These are phyloP conservation scores for Hyaloperonospora arabidopsidis DNA, from an alignment of 352 stramenopile genomes.

Conservation along the genomic window DNA sequence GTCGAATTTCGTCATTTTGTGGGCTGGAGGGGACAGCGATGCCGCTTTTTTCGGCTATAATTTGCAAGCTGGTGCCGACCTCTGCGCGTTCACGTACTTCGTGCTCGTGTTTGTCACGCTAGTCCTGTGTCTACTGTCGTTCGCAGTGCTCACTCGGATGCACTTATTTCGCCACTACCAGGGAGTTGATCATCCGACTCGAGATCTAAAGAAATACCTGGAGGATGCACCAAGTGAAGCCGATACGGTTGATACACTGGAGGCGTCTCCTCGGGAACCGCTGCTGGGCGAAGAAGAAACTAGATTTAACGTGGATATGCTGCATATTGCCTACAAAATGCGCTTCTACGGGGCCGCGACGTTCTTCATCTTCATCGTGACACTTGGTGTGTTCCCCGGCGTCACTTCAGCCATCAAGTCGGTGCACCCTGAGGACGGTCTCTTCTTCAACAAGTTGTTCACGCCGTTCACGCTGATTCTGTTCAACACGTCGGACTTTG, in stretches of 20 bases:
- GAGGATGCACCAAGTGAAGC: slow-evolving; percentile 21
- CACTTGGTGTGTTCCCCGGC: slow-evolving; percentile 64
- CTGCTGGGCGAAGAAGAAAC: slow-evolving; percentile 16
- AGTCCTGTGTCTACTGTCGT: slow-evolving; percentile 42
- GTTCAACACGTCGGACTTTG: slow-evolving; percentile 70
- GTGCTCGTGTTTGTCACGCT: slow-evolving; percentile 64
- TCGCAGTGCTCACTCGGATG: slow-evolving; percentile 52
- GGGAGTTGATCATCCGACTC: slow-evolving; percentile 32
- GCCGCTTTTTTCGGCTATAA: slow-evolving; percentile 9
- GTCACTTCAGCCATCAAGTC: slow-evolving; percentile 69
- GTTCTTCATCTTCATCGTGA: slow-evolving; percentile 77
- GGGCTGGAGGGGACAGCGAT: slow-evolving; percentile 29
- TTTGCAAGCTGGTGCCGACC: slow-evolving; percentile 36
- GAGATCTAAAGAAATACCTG: slow-evolving; percentile 26
- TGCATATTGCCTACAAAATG: slow-evolving; percentile 53
- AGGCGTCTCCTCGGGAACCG: slow-evolving; percentile 23
- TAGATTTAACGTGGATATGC: slow-evolving; percentile 34
- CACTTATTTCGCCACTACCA: slow-evolving; percentile 64
- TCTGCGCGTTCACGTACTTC: slow-evolving; percentile 77
- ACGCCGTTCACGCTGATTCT: slow-evolving; percentile 70
- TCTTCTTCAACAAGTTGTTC: slow-evolving; percentile 63
- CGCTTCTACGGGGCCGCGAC: slow-evolving; percentile 46
- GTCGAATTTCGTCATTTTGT: slow-evolving; percentile 67
- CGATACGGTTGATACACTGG: slow-evolving; percentile 35
- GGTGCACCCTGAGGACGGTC: slow-evolving; percentile 30